These are phyloP conservation scores for Potentilla sterilis DNA, from an alignment of 306 rosid species.

Conservation along the genomic window DNA sequence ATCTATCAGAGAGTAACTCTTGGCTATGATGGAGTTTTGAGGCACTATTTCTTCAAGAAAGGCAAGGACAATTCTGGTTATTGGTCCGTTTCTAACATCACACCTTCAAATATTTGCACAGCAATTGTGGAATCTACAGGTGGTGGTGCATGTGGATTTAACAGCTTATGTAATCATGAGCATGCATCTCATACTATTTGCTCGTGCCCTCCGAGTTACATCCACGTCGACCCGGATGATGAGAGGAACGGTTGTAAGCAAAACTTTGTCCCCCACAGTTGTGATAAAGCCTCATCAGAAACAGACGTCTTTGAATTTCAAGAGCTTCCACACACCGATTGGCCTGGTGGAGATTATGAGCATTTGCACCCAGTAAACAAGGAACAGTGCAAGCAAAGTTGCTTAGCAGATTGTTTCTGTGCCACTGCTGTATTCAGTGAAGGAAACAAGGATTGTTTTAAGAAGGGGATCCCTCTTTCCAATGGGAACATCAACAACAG, in stretches of 20 bases:
- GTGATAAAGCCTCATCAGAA: slow-evolving; percentile 21
- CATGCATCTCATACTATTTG: slow-evolving; percentile 4
- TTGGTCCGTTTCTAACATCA: slow-evolving; percentile 12
- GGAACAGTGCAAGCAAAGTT: slow-evolving; percentile 34
- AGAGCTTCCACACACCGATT: slow-evolving; percentile 22
- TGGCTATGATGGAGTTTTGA: slow-evolving; percentile 47
- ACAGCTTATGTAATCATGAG: slow-evolving; percentile 21
- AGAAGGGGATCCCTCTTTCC: slow-evolving; percentile 25
- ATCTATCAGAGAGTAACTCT: slow-evolving; percentile 40
- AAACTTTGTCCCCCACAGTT: slow-evolving; percentile 32
- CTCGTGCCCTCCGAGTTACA: neutral
- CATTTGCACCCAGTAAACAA: slow-evolving; percentile 11
- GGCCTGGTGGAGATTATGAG: slow-evolving; percentile 37
- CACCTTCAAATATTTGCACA: slow-evolving; percentile 34
- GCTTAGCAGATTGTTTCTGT: slow-evolving; percentile 38
- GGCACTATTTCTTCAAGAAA: slow-evolving; percentile 26
- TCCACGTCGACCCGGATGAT: slow-evolving; percentile 37
- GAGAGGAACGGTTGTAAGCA: slow-evolving; percentile 33
- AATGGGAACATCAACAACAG: neutral
- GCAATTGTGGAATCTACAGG: fast-evolving
- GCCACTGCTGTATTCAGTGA: slow-evolving; percentile 14
- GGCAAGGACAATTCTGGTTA: slow-evolving; percentile 21
- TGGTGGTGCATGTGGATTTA: slow-evolving; percentile 38
- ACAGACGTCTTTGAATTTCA: slow-evolving; percentile 16
- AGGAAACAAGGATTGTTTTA: neutral